These are phyloP conservation scores for Fonsecaea nubica DNA, from an alignment of 2,329 filamentous ascomycete genomes.

Conservation along the genomic window DNA sequence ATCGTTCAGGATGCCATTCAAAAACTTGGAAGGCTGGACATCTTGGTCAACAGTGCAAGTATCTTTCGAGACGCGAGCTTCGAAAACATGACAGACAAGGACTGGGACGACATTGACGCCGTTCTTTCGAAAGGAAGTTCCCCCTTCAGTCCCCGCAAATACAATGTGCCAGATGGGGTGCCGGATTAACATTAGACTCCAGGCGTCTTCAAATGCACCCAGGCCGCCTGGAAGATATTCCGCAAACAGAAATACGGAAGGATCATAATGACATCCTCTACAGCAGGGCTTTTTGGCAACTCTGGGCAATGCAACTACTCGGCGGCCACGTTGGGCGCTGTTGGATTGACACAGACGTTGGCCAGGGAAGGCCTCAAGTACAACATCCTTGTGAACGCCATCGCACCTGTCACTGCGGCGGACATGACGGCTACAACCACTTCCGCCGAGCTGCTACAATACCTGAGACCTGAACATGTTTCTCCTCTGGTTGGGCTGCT, in stretches of 20 bases:
- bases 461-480: conserved; percentile 90
- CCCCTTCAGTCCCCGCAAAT: no score
- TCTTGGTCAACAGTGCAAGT: conserved; percentile 97
- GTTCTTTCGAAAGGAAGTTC: conserved; percentile 80
- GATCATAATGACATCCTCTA: conserved; percentile 94
- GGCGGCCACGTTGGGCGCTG: conserved; percentile 91
- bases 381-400: conserved; percentile 94
- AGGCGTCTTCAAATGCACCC: conserved; percentile 85
- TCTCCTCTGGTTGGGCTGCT: conserved; percentile 89
- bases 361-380: conserved; percentile 98
- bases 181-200: no score
- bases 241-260: conserved; percentile 98
- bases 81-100: conserved; percentile 96
- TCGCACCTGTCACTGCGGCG: conserved; percentile 95
- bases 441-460: conserved; percentile 85
- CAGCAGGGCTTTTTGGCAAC: conserved; percentile 90
- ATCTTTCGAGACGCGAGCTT: conserved; percentile 95
- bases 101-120: conserved; percentile 94
- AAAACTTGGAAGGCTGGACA: conserved; percentile 73
- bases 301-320: conserved; percentile 98
- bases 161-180: no score
- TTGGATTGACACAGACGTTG: conserved; percentile 96
- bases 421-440: conserved; percentile 97
- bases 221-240: conserved; percentile 96
- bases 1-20: conserved; percentile 75